These are phyloP conservation scores for Trichoderma brevicompactum DNA, from an alignment of 2,329 filamentous ascomycete species.

Conservation along the genomic window DNA sequence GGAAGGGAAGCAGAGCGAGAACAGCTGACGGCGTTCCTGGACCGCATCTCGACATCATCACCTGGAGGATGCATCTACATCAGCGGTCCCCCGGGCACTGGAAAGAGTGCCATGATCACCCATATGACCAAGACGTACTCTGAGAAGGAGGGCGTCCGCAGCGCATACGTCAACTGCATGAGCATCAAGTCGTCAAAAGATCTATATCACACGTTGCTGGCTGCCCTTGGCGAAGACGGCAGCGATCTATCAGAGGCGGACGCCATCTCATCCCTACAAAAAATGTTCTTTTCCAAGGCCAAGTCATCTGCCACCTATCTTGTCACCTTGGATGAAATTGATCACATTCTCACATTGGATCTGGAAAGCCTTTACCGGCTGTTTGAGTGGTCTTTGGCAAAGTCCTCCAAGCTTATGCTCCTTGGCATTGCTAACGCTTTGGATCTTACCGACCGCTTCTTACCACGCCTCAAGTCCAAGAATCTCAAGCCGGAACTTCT, in stretches of 20 bases:
- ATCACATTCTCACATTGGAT: conserved; percentile 88
- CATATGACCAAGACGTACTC: conserved; percentile 70
- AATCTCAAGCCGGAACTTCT: conserved; percentile 89
- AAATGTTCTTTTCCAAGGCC: conserved; percentile 69
- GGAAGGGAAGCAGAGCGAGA: conserved; percentile 72
- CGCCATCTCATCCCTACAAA: conserved; percentile 69
- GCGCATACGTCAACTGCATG: conserved; percentile 93
- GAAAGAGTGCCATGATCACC: conserved; percentile 91
- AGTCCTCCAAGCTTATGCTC: conserved; percentile 77
- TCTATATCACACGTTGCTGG: conserved; percentile 78
- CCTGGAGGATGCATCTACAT: conserved; percentile 87
- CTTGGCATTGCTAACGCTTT: conserved; percentile 96
- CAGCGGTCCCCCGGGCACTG: conserved; percentile 92
- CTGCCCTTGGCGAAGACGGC: conserved; percentile 64
- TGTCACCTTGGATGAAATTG: conserved; percentile 93
- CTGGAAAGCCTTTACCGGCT: conserved; percentile 86
- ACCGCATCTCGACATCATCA: conserved; percentile 61
- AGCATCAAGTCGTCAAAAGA: conserved; percentile 89
- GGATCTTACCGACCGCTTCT: conserved; percentile 91
- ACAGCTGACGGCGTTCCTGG: conserved; percentile 72
- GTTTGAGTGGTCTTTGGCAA: conserved; percentile 94
- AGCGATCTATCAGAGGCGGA: conserved; percentile 65
- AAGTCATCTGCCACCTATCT: conserved; percentile 66
- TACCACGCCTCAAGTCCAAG: conserved; percentile 89
- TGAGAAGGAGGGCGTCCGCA: conserved; percentile 60